Base-by-base conservation (phyloP, 192 early-diverging fungal species). In the Obelidium mucronatum region DNA sequence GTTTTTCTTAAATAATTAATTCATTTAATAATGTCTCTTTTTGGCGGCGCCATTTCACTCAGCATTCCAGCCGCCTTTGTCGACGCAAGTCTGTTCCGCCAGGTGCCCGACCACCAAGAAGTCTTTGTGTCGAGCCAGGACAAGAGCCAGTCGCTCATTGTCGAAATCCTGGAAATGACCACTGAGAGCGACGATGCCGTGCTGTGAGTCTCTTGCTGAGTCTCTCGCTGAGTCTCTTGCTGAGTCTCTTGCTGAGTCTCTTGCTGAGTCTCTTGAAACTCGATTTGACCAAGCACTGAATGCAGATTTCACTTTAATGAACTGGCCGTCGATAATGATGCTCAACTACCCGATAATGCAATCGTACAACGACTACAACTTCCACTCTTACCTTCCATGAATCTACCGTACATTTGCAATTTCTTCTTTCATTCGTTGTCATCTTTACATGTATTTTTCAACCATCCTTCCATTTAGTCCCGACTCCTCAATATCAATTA, bases 101-200 rank as follows among this genome's bases (percentile, higher is more conserved):
- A 93, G 53, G 87, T 98, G 0, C 95, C 96, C 0, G 92, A 94
- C 82, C 91, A 96, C 79, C 96, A 98, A 81, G 96, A 98, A 75
- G 96, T 96, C 4, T 98, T 93, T 81, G 90, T 91, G 6, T 84
- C 92, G 65, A 78, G 79, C 31, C 80, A 69, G 6, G 56, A 70
- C 4, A 90, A 86, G 3, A 91, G 94, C 74, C 90, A 92, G 67
- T 95, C 93, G 80, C 79, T 98, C 5, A 94, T 98, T 44, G 77
- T 98, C 31, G 96, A 98, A 80, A 84, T 98, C 35, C 81, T 98
- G 63, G 91, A 98, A 66, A 61, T 85, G 54, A 87, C 91, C 15
- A 72, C 81, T 5, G 6, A 74, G 2, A 77, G 84, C 51, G 80
- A 88, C 33, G 81, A 88, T 19, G 84, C 84, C 17, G 83, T 85